Percentiles rank a stretch among this genome's conserved stretches.
Evolutionary conservation across 202 grass and related monocot genomes (phyloP).

Genomic region (Panicum virgatum): DNA sequence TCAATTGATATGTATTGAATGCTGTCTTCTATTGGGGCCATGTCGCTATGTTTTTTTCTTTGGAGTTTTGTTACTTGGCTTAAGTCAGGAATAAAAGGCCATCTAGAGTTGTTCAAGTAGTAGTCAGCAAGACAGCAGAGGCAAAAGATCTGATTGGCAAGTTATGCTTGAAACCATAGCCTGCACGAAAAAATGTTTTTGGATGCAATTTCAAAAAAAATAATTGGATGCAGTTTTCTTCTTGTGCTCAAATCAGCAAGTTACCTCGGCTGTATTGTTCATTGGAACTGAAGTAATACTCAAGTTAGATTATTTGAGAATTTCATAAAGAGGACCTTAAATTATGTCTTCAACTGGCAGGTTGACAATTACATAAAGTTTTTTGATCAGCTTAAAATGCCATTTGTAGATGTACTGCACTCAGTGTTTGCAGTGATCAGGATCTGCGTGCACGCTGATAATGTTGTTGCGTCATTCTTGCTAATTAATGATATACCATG

Average conservation of each 20-base stretch:
- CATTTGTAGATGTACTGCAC: background rate
- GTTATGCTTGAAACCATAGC: background rate
- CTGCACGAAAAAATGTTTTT: background rate
- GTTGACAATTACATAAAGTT: background rate
- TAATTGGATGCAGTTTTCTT: background rate
- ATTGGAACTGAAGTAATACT: background rate
- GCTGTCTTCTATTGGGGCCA: background rate
- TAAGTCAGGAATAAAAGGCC: background rate
- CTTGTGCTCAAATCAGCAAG: background rate
- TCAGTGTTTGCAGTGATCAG: too few species aligned
- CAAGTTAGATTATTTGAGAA: background rate
- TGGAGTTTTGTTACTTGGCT: background rate
- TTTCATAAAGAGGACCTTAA: background rate
- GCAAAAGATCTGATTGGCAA: background rate
- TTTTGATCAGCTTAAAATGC: background rate
- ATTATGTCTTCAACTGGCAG: background rate
- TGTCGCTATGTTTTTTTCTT: background rate
- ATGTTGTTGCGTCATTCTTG: background rate
- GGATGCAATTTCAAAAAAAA: background rate
- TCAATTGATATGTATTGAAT: background rate
- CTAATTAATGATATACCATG: background rate
- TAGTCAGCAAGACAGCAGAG: background rate
- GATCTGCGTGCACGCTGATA: too few species aligned
- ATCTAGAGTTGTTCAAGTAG: background rate
- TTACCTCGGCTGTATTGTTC: background rate